phyloP scores from a whole-genome alignment of 2,329 filamentous ascomycete genomes.

The Phaeoacremonium minimum region DNA sequence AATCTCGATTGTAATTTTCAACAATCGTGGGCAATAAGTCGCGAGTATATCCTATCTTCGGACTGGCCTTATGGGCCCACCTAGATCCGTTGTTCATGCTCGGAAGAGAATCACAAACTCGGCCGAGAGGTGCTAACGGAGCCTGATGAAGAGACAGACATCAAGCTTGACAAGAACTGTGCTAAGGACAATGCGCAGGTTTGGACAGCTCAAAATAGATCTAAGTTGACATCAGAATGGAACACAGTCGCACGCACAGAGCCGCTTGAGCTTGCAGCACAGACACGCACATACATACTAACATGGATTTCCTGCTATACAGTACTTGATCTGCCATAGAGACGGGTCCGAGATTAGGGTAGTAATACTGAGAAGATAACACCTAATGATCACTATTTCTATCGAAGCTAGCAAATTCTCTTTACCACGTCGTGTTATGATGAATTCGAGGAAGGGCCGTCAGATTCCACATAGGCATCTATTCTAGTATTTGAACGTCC shows the following conservation, averaged over 20 bases:
- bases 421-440: background rate
- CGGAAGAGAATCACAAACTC: background rate
- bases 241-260: too few relatives aligned
- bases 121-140: background rate
- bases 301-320: background rate
- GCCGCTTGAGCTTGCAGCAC: too few relatives aligned
- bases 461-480: background rate
- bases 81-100: background rate
- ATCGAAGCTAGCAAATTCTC: background rate
- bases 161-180: too few relatives aligned
- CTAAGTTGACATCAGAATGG: too few relatives aligned
- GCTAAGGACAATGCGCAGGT: too few relatives aligned
- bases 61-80: too few relatives aligned
- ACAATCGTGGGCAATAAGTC: too few relatives aligned
- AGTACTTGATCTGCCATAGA: background rate
- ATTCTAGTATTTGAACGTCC: background rate
- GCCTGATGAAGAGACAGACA: background rate
- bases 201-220: too few relatives aligned
- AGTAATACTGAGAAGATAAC: background rate
- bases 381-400: background rate
- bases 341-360: background rate
- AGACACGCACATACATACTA: too few relatives aligned
- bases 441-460: background rate
- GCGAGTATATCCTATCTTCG: too few relatives aligned
- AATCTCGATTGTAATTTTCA: too few relatives aligned